Evolutionary conservation across 768 basidiomycete species (phyloP).

Genomic region (Termitomyces sp.): DNA sequence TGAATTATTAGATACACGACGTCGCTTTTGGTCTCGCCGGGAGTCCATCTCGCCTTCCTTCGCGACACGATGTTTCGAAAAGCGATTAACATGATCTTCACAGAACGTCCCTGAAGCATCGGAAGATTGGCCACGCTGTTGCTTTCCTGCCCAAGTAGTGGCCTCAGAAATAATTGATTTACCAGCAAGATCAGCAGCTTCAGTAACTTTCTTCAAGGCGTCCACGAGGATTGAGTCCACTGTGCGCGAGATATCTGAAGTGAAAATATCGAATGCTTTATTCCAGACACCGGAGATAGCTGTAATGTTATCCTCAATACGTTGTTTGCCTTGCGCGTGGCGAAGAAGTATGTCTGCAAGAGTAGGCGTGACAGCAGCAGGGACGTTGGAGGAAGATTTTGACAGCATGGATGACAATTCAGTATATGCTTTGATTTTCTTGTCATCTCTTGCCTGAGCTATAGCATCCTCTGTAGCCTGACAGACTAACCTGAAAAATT

Average conservation of each 20-base stretch:
- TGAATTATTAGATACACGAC: slow-evolving; percentile 14
- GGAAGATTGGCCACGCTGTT: not conserved
- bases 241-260: slow-evolving; percentile 32
- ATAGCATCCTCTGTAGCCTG: slow-evolving; percentile 38
- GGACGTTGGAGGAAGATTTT: slow-evolving; percentile 35
- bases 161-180: not conserved
- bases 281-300: slow-evolving; percentile 43
- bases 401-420: slow-evolving; percentile 43
- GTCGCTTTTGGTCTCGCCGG: slow-evolving; percentile 21
- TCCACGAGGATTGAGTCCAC: slow-evolving; percentile 27
- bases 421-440: slow-evolving; percentile 43
- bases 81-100: not conserved
- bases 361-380: slow-evolving; percentile 35
- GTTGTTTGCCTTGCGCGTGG: slow-evolving; percentile 37
- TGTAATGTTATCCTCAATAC: slow-evolving; percentile 29
- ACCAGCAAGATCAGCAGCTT: slow-evolving; percentile 12
- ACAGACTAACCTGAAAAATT: slow-evolving; percentile 34
- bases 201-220: slow-evolving; percentile 25
- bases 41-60: slow-evolving; percentile 3
- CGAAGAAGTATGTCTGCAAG: slow-evolving; percentile 38
- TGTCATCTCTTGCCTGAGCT: slow-evolving; percentile 36
- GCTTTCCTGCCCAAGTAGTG: not conserved
- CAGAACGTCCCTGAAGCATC: not conserved
- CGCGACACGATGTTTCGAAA: not conserved
- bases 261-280: slow-evolving; percentile 35